These are phyloP conservation scores for Herpetomonas samuelpessoai DNA, from an alignment of 208 protist species.

Conservation along the genomic window DNA sequence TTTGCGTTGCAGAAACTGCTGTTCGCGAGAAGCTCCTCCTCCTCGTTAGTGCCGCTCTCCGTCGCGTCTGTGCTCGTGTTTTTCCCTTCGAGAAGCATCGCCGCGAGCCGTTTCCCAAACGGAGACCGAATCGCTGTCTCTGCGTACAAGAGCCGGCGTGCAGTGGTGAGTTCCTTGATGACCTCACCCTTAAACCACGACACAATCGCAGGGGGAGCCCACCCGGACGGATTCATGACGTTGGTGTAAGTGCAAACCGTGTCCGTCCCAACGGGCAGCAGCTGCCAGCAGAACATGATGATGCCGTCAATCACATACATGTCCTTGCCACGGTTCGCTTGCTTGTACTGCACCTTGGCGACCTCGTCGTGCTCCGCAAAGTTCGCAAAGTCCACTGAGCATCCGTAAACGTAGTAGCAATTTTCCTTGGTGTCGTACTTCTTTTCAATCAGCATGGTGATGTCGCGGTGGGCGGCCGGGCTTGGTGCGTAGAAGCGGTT, in stretches of 20 bases:
- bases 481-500: not conserved
- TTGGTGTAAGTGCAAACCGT: not conserved
- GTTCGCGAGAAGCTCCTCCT: not conserved
- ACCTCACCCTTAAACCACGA: not conserved
- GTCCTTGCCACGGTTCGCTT: not conserved
- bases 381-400: not conserved
- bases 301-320: not conserved
- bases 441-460: not conserved
- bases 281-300: slow-evolving; percentile 1
- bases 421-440: not conserved
- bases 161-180: not conserved
- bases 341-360: not conserved
- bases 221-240: not conserved
- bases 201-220: not conserved
- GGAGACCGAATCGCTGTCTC: not conserved
- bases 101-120: not conserved
- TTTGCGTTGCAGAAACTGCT: not conserved
- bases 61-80: too few species aligned
- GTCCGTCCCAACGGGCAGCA: not conserved
- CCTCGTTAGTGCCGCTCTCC: too few species aligned
- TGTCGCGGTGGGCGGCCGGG: not conserved
- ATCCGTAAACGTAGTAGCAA: not conserved
- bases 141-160: not conserved
- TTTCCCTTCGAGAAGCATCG: not conserved
- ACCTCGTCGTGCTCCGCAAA: not conserved